Evolutionary conservation across 1,284 basidiomycete species (phyloP).

Genomic region (Clitocybe nebularis): DNA sequence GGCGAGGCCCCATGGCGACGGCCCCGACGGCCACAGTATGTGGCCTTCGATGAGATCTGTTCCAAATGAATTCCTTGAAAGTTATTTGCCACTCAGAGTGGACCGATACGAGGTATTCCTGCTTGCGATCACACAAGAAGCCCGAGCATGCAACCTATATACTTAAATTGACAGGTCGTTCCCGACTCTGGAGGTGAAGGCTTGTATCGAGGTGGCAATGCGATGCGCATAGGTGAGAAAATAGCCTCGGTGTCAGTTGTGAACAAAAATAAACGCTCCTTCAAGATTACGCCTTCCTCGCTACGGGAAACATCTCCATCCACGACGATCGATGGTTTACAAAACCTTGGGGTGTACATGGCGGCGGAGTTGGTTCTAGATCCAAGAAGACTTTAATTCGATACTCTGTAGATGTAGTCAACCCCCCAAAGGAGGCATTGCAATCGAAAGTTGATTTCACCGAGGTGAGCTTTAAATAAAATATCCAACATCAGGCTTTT

Average conservation of each 20-base stretch:
- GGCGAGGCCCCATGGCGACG: constrained; percentile 20
- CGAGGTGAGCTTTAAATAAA: constrained; percentile 7
- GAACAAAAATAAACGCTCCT: too few species aligned
- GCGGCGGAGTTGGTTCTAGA: constrained; percentile 24
- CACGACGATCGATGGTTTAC: constrained; percentile 31
- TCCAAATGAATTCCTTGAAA: constrained; percentile 26
- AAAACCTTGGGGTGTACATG: constrained; percentile 30
- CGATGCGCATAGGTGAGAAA: constrained; percentile 24
- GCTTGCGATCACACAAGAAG: too few species aligned
- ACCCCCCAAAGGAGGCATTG: constrained; percentile 20
- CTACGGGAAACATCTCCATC: constrained; percentile 24
- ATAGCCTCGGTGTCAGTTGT: too few species aligned
- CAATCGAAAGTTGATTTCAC: constrained; percentile 26
- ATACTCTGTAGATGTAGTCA: constrained; percentile 16
- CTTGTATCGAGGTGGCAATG: constrained; percentile 26
- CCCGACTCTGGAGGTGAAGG: constrained; percentile 27
- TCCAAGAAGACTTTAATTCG: constrained; percentile 25
- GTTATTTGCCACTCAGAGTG: constrained; percentile 25
- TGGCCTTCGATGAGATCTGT: constrained; percentile 30
- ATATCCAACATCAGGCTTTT: neutral
- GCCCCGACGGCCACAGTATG: constrained; percentile 25
- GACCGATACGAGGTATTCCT: constrained; percentile 22
- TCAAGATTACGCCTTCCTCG: constrained; percentile 25
- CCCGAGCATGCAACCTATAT: too few species aligned
- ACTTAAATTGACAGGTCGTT: constrained; percentile 20